Evolutionary conservation across 345 rosid species (phyloP), one percentile per base, ranked within the genome.

Genomic region (Moricandia moricandioides): DNA sequence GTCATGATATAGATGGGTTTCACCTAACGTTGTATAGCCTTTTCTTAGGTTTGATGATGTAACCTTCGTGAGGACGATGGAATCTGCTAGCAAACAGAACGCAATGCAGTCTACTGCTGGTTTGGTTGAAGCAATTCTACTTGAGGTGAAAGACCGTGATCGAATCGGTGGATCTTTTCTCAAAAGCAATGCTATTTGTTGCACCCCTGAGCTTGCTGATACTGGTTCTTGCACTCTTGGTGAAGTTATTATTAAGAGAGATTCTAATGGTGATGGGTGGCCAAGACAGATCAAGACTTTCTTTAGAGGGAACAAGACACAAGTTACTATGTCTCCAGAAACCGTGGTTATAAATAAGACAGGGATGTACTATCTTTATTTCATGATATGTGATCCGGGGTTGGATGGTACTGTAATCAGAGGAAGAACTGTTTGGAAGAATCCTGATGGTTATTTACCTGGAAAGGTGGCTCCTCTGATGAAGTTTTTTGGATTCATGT

Each of bases 401-500:
- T 85, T 94, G 52, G 71, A 79, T 63, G 96, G 92, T 5, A 88
- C 95, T 31, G 47, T 85, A 65, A 90, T 91, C 31, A 85, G 81
- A 81, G 97, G 98, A 54, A 88, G 89, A 77, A 94, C 97, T 0
- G 85, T 94, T 24, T 91, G 97, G 98, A 91, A 89, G 87, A 91
- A 94, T 71, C 96, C 96, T 47, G 70, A 87, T 80, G 98, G 97
- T 69, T 94, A 94, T 88, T 82, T 94, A 63, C 98, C 96, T 0
- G 98, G 97, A 72, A 94, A 60, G 10, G 64, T 59, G 82, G 87
- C 93, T 78, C 98, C 98, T 66, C 71, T 91, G 51, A 88, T 91
- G 97, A 84, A 84, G 8, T 81, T 91, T 64, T 85, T 69, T 43
- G 96, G 96, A 5, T 60, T 88, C 68, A 90, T 94, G 93, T 91